These are phyloP conservation scores for Didymella exigua DNA, from an alignment of 2,329 filamentous ascomycete genomes.

Conservation along the genomic window DNA sequence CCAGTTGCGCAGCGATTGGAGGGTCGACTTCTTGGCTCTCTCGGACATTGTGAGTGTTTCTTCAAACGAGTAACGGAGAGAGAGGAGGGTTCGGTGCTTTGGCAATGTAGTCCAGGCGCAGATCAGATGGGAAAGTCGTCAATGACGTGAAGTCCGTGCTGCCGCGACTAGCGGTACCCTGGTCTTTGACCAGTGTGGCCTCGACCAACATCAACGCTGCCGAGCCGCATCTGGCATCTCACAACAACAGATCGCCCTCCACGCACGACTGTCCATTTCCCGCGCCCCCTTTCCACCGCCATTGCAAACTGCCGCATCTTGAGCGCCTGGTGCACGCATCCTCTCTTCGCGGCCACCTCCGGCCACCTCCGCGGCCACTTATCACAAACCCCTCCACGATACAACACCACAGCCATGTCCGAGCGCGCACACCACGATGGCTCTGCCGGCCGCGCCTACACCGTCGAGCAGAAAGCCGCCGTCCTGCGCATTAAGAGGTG, in stretches of 20 bases:
- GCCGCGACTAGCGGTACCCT: constrained; percentile 26
- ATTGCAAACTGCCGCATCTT: neutral
- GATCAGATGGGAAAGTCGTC: constrained; percentile 10
- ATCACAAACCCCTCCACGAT: constrained; percentile 9
- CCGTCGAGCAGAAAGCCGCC: constrained; percentile 86
- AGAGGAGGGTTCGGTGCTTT: neutral
- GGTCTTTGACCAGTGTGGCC: constrained; percentile 38
- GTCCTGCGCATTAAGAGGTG: constrained; percentile 89
- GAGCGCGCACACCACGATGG: constrained; percentile 75
- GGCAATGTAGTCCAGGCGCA: neutral
- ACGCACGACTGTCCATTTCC: neutral
- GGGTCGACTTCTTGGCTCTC: constrained; percentile 45
- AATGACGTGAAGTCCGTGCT: constrained; percentile 35
- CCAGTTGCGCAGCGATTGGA: constrained; percentile 57
- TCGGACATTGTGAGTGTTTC: neutral
- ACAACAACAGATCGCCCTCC: constrained; percentile 19
- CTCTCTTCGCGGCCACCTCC: constrained; percentile 3
- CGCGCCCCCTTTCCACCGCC: neutral
- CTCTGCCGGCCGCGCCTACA: constrained; percentile 78
- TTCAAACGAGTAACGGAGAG: neutral
- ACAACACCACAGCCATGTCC: constrained; percentile 43
- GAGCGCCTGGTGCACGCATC: neutral
- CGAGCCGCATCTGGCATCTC: constrained; percentile 22
- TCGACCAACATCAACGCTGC: constrained; percentile 29
- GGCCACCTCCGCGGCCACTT: constrained; percentile 8